Evolutionary conservation across 1,284 basidiomycete species (phyloP).

Genomic region (Golubevia pallescens): DNA sequence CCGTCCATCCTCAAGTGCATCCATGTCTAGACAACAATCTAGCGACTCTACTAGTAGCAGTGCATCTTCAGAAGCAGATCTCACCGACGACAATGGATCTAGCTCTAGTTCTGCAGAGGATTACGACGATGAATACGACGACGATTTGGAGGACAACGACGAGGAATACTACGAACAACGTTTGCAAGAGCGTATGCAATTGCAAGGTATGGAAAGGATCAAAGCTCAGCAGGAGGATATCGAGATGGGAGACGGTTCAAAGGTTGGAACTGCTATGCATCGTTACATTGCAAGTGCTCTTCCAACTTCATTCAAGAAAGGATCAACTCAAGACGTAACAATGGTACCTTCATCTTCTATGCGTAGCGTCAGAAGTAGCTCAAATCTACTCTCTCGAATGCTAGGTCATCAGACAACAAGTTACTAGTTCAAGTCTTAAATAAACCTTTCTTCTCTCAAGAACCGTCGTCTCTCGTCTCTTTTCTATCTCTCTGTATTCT

Average conservation of each 20-base stretch:
- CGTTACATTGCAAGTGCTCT: conserved; percentile 42
- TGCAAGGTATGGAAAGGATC: conserved; percentile 24
- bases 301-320: conserved; percentile 42
- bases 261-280: conserved; percentile 25
- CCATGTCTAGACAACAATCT: conserved; percentile 44
- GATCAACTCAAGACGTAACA: conserved; percentile 38
- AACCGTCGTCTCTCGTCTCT: not conserved
- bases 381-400: conserved; percentile 44
- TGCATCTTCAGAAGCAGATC: conserved; percentile 50
- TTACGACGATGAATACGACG: conserved; percentile 40
- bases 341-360: conserved; percentile 33
- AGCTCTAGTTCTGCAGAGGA: conserved; percentile 54
- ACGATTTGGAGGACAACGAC: conserved; percentile 50
- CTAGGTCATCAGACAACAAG: conserved; percentile 32
- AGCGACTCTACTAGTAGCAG: conserved; percentile 18
- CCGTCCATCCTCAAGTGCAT: conserved; percentile 16
- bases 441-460: too few relatives aligned
- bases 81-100: conserved; percentile 61
- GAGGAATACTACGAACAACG: conserved; percentile 23
- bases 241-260: too few relatives aligned
- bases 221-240: too few relatives aligned
- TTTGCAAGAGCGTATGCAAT: conserved; percentile 25
- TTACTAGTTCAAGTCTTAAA: conserved; percentile 12
- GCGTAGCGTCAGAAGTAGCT: conserved; percentile 43
- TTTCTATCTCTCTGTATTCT: not conserved